Evolutionary conservation across 352 stramenopile genomes (phyloP).

Genomic region (Phytophthora citricola): DNA sequence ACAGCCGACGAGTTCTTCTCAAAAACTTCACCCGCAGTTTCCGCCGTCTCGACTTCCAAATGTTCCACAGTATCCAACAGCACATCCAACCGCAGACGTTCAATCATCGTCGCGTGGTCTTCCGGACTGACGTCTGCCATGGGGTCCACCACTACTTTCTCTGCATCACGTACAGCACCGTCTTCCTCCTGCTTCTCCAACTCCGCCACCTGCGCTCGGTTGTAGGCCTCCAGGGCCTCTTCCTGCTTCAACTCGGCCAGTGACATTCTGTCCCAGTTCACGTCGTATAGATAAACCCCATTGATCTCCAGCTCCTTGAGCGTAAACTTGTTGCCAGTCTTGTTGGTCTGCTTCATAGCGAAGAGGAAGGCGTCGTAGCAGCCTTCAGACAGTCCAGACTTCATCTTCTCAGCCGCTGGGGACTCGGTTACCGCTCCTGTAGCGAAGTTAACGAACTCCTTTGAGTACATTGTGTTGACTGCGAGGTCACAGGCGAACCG

Average conservation of each 20-base stretch:
- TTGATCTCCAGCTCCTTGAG: slow-evolving; percentile 63
- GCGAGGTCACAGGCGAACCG: slow-evolving; percentile 56
- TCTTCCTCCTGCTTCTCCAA: slow-evolving; percentile 37
- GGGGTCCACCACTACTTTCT: slow-evolving; percentile 18
- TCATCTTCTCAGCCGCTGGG: slow-evolving; percentile 45
- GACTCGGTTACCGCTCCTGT: slow-evolving; percentile 49
- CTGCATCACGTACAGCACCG: neutral
- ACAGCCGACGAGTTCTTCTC: slow-evolving; percentile 38
- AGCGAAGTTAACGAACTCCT: slow-evolving; percentile 58
- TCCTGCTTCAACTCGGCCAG: slow-evolving; percentile 53
- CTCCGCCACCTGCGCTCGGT: slow-evolving; percentile 39
- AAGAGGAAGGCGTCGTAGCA: slow-evolving; percentile 65
- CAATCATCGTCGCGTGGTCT: slow-evolving; percentile 40
- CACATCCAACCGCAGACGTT: slow-evolving; percentile 52
- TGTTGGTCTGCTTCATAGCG: slow-evolving; percentile 60
- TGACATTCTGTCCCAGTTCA: slow-evolving; percentile 57
- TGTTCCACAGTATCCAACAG: slow-evolving; percentile 46
- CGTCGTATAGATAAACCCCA: slow-evolving; percentile 49
- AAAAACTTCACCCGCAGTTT: slow-evolving; percentile 37
- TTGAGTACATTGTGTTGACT: slow-evolving; percentile 64
- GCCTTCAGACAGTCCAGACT: slow-evolving; percentile 37
- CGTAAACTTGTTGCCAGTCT: slow-evolving; percentile 52
- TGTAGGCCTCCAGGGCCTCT: slow-evolving; percentile 42
- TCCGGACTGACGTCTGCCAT: slow-evolving; percentile 21
- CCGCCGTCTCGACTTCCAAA: slow-evolving; percentile 41